Evolutionary conservation across 768 basidiomycete species (phyloP).

Genomic region (Tulasnella sp.): DNA sequence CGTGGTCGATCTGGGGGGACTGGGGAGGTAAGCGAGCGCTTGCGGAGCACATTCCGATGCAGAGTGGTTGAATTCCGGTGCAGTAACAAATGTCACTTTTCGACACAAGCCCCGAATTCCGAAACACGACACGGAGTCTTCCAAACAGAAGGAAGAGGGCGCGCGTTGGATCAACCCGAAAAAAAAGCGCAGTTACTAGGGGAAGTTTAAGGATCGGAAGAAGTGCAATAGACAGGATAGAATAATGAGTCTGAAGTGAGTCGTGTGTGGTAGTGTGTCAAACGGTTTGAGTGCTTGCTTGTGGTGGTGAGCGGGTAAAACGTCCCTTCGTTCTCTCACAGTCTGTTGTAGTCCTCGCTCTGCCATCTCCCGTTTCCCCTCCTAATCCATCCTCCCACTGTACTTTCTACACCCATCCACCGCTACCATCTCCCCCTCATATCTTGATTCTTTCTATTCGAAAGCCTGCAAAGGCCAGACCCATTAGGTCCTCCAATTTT

Average conservation of each 20-base stretch:
- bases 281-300: not conserved
- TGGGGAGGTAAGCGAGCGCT: not conserved
- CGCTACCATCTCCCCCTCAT: not conserved
- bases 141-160: not conserved
- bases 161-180: not conserved
- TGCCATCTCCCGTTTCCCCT: not conserved
- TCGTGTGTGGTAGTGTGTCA: not conserved
- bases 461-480: conserved; percentile 3
- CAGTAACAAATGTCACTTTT: not conserved
- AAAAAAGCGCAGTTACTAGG: not conserved
- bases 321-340: conserved; percentile 4
- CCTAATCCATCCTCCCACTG: conserved; percentile 2
- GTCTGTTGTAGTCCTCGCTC: conserved; percentile 1
- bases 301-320: not conserved
- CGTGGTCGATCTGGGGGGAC: not conserved
- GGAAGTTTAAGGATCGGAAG: not conserved
- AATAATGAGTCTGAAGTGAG: not conserved
- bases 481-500: not conserved
- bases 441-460: not conserved
- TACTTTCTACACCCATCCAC: conserved; percentile 2
- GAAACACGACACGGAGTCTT: not conserved
- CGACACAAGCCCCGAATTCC: not conserved
- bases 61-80: not conserved
- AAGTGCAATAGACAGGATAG: not conserved
- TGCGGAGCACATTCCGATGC: not conserved